phyloP scores from a whole-genome alignment of 371 early-diverging fungal genomes.

The Mucor irregularis region DNA sequence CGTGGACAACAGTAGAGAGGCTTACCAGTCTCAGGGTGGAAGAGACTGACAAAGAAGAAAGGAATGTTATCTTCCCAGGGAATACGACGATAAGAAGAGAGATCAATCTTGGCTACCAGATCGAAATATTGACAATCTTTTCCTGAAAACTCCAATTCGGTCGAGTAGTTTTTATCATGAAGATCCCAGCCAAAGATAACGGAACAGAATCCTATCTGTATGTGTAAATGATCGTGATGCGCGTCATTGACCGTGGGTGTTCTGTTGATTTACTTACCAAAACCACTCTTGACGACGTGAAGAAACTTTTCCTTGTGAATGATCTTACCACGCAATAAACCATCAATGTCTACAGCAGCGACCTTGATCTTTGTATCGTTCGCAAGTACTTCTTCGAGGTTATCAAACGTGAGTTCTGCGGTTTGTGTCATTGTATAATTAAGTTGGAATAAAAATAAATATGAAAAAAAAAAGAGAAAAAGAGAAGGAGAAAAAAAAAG shows the following conservation, averaged over 20 bases:
- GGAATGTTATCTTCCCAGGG: constrained; percentile 82
- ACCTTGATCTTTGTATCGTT: constrained; percentile 56
- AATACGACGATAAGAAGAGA: constrained; percentile 65
- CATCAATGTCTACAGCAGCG: constrained; percentile 79
- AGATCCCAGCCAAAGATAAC: constrained; percentile 90
- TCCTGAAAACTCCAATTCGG: constrained; percentile 25
- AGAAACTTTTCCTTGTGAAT: constrained; percentile 71
- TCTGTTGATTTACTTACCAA: constrained; percentile 51
- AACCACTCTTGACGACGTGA: constrained; percentile 63
- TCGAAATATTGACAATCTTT: constrained; percentile 60
- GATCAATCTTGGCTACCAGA: constrained; percentile 70
- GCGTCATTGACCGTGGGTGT: background rate
- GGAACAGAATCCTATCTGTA: constrained; percentile 82
- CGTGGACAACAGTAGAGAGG: constrained; percentile 74
- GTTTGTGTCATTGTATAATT: constrained; percentile 4
- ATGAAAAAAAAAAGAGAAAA: constrained; percentile 6
- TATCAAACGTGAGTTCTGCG: constrained; percentile 25
- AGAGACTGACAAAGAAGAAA: constrained; percentile 72
- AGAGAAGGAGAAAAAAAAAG: background rate
- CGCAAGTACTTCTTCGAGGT: constrained; percentile 30
- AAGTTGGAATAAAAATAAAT: background rate
- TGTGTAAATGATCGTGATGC: background rate
- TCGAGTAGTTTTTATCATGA: constrained; percentile 56
- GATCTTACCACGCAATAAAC: constrained; percentile 76
- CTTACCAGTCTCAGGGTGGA: constrained; percentile 52